A percentile compares a stretch with the other conserved stretches of the same genome.
Conservation (phyloP, 768 basidiomycete species). For the Lactarius hengduanensis region DNA sequence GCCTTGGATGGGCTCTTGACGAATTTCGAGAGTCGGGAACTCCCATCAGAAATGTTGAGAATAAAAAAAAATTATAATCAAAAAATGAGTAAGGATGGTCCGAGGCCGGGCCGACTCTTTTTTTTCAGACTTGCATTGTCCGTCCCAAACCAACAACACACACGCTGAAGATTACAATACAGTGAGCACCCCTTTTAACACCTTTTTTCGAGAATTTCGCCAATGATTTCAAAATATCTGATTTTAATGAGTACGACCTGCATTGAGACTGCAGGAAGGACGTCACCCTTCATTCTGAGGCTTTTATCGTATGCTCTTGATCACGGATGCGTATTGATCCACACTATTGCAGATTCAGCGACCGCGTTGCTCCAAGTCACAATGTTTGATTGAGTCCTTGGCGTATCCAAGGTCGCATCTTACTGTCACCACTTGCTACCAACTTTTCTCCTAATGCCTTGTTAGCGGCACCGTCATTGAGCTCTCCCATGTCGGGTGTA, state of each 20-base stretch:
- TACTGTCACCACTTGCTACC: background rate
- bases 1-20: no score
- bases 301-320: background rate
- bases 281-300: conserved; percentile 22
- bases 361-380: background rate
- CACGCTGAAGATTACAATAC: background rate
- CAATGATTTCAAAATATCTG: conserved; percentile 35
- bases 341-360: conserved; percentile 4
- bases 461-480: background rate
- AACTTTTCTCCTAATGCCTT: background rate
- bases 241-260: conserved; percentile 38
- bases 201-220: conserved; percentile 8
- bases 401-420: background rate
- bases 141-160: background rate
- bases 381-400: background rate
- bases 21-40: no score
- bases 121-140: no score
- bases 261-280: conserved; percentile 30
- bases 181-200: conserved; percentile 12
- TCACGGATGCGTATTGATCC: background rate
- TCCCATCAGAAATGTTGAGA: no score
- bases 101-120: background rate
- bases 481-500: background rate
- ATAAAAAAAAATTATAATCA: no score
- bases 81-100: no score